These are phyloP conservation scores for Blakeslea trispora DNA, from an alignment of 371 early-diverging fungal species.

Conservation along the genomic window DNA sequence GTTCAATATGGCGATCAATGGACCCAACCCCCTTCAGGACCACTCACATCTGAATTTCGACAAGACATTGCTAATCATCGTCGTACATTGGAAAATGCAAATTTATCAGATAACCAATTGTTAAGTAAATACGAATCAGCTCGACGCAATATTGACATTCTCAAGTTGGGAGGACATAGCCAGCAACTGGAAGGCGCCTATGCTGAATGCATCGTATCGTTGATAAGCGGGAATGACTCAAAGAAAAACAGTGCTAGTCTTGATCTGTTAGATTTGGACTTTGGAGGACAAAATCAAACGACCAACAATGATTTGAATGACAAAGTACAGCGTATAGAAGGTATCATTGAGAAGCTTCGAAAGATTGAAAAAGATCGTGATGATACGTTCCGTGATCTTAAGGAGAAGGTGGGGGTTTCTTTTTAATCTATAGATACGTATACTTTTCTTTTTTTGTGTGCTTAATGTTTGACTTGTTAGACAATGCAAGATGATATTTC, in stretches of 20 bases:
- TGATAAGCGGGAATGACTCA: constrained; percentile 17
- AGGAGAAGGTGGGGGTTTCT: constrained; percentile 61
- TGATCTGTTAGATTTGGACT: constrained; percentile 67
- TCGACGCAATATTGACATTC: constrained; percentile 56
- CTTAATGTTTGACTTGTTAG: constrained; percentile 33
- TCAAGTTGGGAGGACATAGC: constrained; percentile 58
- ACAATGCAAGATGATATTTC: constrained; percentile 90
- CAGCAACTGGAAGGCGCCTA: constrained; percentile 66
- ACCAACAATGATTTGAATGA: constrained; percentile 34
- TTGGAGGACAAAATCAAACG: constrained; percentile 40
- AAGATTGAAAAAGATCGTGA: constrained; percentile 79
- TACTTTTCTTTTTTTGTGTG: not conserved
- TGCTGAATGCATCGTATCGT: constrained; percentile 52
- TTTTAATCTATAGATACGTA: not conserved
- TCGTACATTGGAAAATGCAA: constrained; percentile 78
- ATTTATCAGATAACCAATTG: constrained; percentile 70
- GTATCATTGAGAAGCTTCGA: constrained; percentile 71
- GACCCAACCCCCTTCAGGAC: constrained; percentile 80
- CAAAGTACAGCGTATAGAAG: constrained; percentile 67
- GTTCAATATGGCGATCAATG: constrained; percentile 81
- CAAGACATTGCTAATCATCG: constrained; percentile 80
- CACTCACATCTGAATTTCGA: constrained; percentile 72
- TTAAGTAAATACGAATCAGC: constrained; percentile 57
- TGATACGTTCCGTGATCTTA: constrained; percentile 79
- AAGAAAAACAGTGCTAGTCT: constrained; percentile 30